Percentiles rank a stretch among this genome's conserved stretches.
Evolutionary conservation across 129 eudicot genomes (phyloP).

Genomic region (Tagetes erecta): DNA sequence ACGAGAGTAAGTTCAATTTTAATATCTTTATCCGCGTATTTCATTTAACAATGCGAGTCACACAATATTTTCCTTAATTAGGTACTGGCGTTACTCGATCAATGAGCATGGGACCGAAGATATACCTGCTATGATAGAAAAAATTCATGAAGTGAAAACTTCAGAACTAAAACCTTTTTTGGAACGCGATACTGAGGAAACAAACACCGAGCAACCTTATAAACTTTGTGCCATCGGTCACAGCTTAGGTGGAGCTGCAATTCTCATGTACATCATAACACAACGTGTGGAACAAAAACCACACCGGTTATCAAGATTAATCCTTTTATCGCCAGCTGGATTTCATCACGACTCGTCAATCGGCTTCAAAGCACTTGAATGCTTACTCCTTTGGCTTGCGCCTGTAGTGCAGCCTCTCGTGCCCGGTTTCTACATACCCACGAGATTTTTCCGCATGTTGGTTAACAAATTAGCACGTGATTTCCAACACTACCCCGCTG

Average conservation of each 20-base stretch:
- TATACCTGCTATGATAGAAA: slow-evolving; percentile 87
- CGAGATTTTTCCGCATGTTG: slow-evolving; percentile 90
- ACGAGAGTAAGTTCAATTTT: slow-evolving; percentile 58
- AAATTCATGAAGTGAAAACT: slow-evolving; percentile 74
- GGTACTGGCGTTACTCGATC: slow-evolving; percentile 91
- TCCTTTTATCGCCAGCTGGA: slow-evolving; percentile 92
- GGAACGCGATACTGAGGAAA: slow-evolving; percentile 38
- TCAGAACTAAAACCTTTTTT: slow-evolving; percentile 48
- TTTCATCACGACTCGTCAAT: slow-evolving; percentile 80
- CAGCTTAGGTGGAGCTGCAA: slow-evolving; percentile 95
- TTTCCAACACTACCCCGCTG: slow-evolving; percentile 90
- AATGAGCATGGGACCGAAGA: slow-evolving; percentile 89
- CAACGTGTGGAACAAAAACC: slow-evolving; percentile 72
- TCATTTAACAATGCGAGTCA: not conserved
- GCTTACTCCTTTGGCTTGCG: slow-evolving; percentile 50
- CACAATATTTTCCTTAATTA: slow-evolving; percentile 18
- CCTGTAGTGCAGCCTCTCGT: slow-evolving; percentile 61
- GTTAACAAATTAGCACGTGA: slow-evolving; percentile 89
- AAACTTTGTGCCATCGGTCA: slow-evolving; percentile 76
- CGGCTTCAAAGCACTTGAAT: slow-evolving; percentile 54
- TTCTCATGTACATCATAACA: slow-evolving; percentile 71
- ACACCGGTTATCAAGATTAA: slow-evolving; percentile 75
- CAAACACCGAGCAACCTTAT: slow-evolving; percentile 59
- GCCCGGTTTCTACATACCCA: slow-evolving; percentile 87
- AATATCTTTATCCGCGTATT: not conserved